Base-by-base conservation (phyloP, 2,329 filamentous ascomycete species). In the Penicillium sp. region DNA sequence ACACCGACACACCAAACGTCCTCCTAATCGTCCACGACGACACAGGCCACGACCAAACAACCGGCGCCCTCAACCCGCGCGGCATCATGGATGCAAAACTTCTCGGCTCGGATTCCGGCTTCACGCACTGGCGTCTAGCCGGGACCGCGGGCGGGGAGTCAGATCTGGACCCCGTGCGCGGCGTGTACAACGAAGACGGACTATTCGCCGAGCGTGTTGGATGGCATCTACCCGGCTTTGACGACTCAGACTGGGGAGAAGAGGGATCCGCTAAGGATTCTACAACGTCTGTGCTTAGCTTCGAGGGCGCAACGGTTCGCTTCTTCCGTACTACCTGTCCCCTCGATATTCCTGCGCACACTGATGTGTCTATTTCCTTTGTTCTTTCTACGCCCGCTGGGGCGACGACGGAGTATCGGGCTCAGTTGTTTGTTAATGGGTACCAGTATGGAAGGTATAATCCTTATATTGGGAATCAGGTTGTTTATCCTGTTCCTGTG, bases 381-480 rank as follows among this genome's bases (percentile, higher is more conserved):
- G 72, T 77, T 3, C 70, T 86, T 3, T 77, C 75, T 0, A 79
- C 80, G 0, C 73, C 78, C 0, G 68, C 71, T 0, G 72, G 74
- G 6, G 50, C 46, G 7, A 56, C 59, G 6, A 69, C 72, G 16
- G 74, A 76, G 0, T 76, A 82, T 13, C 76, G 84, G 12, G 80
- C 79, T 0, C 77, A 84, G 61, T 66, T 87, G 3, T 86, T 83
- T 52, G 78, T 86, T n/a, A 87, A 87, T 52, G 84, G 84, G 0
- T 87, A 86, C 61, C 83, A 86, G 63, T 86, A 84, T 60, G 84
- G 81, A 2, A 77, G 82, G 8, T 86, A 80, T 62, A 80, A 82
- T 56, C 82, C 84, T 0, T 78, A 81, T 47, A 83, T 87, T 38
- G 85, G 85, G 0, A 81, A 85, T 45, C 84, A 87, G 70, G 75